phyloP scores from a whole-genome alignment of 805 yeast species.

The Metschnikowia dekortorum region DNA sequence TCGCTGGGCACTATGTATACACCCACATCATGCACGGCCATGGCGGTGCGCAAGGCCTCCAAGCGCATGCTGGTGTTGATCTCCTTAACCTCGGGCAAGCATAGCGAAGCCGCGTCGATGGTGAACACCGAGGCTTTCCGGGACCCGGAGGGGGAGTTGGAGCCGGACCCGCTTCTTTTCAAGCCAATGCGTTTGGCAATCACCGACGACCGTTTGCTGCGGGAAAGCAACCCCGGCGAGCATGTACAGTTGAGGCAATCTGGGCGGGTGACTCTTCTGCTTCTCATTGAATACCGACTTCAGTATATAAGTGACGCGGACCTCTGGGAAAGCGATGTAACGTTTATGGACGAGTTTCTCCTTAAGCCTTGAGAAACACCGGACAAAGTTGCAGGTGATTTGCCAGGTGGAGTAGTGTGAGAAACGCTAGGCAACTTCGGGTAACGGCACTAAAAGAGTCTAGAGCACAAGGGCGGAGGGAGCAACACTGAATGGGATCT shows the following conservation, averaged over 20 bases:
- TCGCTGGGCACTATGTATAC: constrained; percentile 81
- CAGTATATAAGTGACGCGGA: too few relatives aligned
- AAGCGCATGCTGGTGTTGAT: constrained; percentile 54
- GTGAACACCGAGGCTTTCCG: constrained; percentile 41
- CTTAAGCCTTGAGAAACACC: too few relatives aligned
- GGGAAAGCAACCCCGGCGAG: constrained; percentile 73
- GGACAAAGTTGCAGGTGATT: too few relatives aligned
- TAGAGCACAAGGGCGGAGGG: too few relatives aligned
- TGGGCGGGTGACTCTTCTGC: constrained; percentile 32
- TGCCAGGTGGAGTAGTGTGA: too few relatives aligned
- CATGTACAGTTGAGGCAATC: constrained; percentile 75
- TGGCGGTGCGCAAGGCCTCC: constrained; percentile 49
- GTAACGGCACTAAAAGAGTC: too few relatives aligned
- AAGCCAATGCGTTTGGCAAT: constrained; percentile 39
- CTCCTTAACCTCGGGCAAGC: constrained; percentile 41
- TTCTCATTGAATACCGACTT: not conserved
- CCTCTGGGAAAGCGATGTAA: too few relatives aligned
- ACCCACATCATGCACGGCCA: constrained; percentile 61
- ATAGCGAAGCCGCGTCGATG: constrained; percentile 41
- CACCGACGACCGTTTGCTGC: constrained; percentile 58
- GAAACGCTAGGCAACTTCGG: too few relatives aligned
- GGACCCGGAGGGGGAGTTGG: constrained; percentile 25
- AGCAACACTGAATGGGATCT: too few relatives aligned
- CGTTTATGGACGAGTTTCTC: too few relatives aligned
- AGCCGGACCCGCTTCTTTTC: constrained; percentile 12